These are phyloP conservation scores for Cicer judaicum DNA, from an alignment of 306 rosid species.

Conservation along the genomic window DNA sequence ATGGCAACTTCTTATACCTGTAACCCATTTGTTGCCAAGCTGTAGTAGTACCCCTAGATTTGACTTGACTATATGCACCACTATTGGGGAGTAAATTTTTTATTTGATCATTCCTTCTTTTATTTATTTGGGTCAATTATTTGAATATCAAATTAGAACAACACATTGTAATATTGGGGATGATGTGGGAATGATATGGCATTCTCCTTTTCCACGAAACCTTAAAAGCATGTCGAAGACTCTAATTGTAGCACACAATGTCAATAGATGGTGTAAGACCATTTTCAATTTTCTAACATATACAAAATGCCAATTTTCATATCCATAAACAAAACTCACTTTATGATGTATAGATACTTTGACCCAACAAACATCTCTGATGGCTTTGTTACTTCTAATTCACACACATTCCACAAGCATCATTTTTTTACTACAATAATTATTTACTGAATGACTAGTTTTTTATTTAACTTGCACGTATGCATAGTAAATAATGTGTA, in stretches of 20 bases:
- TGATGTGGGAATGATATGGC: conserved; percentile 40
- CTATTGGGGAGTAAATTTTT: background rate
- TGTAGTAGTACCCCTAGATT: background rate
- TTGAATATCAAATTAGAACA: conserved; percentile 12
- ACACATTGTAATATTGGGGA: background rate
- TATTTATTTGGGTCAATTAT: background rate
- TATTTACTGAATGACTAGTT: too few relatives aligned
- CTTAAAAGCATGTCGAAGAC: conserved; percentile 8
- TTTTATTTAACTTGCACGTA: too few relatives aligned
- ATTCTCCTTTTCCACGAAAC: conserved; percentile 7
- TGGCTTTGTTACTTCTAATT: background rate
- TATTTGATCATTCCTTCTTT: too few relatives aligned
- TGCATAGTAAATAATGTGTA: too few relatives aligned
- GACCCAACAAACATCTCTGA: background rate
- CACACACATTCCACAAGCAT: background rate
- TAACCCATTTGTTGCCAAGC: conserved; percentile 12
- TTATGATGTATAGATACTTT: too few relatives aligned
- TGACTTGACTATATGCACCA: background rate
- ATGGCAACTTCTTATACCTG: conserved; percentile 38
- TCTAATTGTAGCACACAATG: conserved; percentile 36
- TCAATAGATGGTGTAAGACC: conserved; percentile 2
- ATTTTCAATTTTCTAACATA: background rate
- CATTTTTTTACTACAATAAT: background rate
- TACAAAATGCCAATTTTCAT: background rate
- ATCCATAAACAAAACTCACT: too few relatives aligned